Base-by-base conservation (phyloP, 164 flowering plant species). In the Litsea cubeba region DNA sequence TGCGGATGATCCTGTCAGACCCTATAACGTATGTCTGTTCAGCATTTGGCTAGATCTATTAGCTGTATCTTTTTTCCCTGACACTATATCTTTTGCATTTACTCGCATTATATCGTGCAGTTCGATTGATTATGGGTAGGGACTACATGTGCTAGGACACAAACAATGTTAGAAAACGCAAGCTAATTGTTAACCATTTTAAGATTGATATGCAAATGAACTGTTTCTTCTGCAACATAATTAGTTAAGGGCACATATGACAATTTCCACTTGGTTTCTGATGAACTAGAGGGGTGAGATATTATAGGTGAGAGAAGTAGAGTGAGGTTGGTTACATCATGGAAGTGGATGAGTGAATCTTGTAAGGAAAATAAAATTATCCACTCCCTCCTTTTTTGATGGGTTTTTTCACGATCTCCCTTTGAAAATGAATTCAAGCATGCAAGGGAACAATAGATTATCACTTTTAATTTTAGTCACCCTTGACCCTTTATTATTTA, bases 1-100 rank as follows among this genome's bases (percentile, higher is more conserved):
- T 92, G 66, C 87, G 90, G 80, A 72, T 81, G 1, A 92, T 90
- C 82, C 87, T 94, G 3, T 92, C 97, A 0, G 97, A 94, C 70
- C 97, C 98, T 35, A 32, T 94, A 0, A 94, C 94, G 96, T 90
- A 82, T 85, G 95, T 83, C 12, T 23, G n/a, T 24, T 30, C 23
- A 23, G 23, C 49, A 64, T 26, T 12, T n/a, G 17, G n/a, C 50
- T 46, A 28, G 22, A 20, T 71, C 50, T 62, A 11, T 72, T 49
- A 2, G n/a, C 22, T 30, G 50, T 71, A 2, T 60, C 23, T 12
- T 24, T 65, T 65, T 10, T 65, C 57, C 28, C 63, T 30, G 58
- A 25, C 24, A 68, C 23, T 68, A 5, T 22, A 68, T 68, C 25
- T 68, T 50, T 35, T 20, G 12, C n/a, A 40, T 40, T 54, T 54